These are phyloP conservation scores for Puccinellia tenuiflora DNA, from an alignment of 176 grass and related monocot species.

Conservation along the genomic window DNA sequence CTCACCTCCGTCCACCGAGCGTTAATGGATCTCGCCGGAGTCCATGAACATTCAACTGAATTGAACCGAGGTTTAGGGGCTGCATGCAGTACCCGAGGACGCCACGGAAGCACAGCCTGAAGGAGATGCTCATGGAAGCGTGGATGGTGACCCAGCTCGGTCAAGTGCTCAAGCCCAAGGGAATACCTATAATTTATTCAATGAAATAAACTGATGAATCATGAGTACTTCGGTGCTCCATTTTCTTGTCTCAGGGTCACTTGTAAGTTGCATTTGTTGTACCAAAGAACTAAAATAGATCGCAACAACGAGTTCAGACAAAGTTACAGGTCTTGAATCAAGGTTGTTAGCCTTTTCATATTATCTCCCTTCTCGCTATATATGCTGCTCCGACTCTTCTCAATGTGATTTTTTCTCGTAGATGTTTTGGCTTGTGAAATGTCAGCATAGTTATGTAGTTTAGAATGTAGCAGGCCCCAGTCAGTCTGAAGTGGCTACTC, in stretches of 20 bases:
- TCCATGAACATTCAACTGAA: no score
- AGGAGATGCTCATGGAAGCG: conserved; percentile 72
- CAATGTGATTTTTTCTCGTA: no score
- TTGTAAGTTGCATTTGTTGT: conserved; percentile 16
- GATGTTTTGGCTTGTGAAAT: no score
- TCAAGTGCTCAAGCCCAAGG: conserved; percentile 76
- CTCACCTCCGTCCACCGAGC: conserved; percentile 36
- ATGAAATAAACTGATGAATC: conserved; percentile 33
- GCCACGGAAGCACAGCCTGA: conserved; percentile 74
- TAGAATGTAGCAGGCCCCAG: no score
- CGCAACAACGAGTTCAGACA: no score
- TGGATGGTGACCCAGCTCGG: conserved; percentile 78
- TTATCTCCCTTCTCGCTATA: background rate
- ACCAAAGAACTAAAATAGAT: conserved; percentile 2
- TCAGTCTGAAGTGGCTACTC: no score
- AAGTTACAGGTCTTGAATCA: background rate
- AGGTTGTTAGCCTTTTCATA: background rate
- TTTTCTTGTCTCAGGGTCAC: conserved; percentile 30
- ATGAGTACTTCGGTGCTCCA: conserved; percentile 3
- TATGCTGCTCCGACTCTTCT: background rate
- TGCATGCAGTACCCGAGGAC: background rate
- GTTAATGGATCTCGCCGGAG: no score
- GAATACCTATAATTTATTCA: conserved; percentile 19
- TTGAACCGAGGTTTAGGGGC: no score
- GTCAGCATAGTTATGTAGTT: no score